Evolutionary conservation across 2,329 filamentous ascomycete species (phyloP).

Genomic region (Neofusicoccum kwambonambiense): DNA sequence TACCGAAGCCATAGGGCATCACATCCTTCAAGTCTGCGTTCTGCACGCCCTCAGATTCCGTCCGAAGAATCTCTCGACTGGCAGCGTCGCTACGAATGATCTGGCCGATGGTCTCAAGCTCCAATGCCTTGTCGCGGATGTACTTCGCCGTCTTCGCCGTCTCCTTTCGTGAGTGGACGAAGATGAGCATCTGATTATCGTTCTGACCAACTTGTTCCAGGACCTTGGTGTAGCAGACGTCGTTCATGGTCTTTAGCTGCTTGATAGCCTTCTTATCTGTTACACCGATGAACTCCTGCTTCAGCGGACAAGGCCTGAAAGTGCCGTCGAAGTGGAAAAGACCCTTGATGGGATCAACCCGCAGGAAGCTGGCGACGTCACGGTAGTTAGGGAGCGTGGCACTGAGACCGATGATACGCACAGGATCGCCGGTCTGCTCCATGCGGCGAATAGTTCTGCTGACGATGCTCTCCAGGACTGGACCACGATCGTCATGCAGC

Average conservation of each 20-base stretch:
- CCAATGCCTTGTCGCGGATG: conserved; percentile 94
- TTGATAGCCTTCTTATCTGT: conserved; percentile 99
- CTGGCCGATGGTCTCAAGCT: conserved; percentile 94
- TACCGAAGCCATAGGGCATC: conserved; percentile 93
- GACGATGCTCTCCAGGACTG: conserved; percentile 95
- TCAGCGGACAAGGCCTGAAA: conserved; percentile 88
- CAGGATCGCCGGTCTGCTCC: conserved; percentile 90
- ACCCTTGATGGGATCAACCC: conserved; percentile 80
- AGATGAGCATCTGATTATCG: conserved; percentile 97
- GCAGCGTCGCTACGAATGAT: conserved; percentile 91
- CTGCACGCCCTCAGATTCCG: conserved; percentile 77
- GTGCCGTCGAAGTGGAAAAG: conserved; percentile 96
- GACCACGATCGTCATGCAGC: conserved; percentile 94
- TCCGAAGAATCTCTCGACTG: conserved; percentile 80
- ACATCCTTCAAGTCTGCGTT: conserved; percentile 91
- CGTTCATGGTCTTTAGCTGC: conserved; percentile 98
- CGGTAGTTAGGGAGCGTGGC: conserved; percentile 95
- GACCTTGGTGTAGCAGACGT: conserved; percentile 96
- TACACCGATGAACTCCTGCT: conserved; percentile 95
- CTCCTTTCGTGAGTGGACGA: conserved; percentile 97
- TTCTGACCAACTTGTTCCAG: conserved; percentile 92
- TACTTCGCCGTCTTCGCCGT: conserved; percentile 97
- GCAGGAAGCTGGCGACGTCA: conserved; percentile 92
- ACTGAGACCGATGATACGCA: conserved; percentile 87
- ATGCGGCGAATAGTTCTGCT: conserved; percentile 88